These are phyloP conservation scores for Cerrena zonata DNA, from an alignment of 1,284 basidiomycete species.

Conservation along the genomic window DNA sequence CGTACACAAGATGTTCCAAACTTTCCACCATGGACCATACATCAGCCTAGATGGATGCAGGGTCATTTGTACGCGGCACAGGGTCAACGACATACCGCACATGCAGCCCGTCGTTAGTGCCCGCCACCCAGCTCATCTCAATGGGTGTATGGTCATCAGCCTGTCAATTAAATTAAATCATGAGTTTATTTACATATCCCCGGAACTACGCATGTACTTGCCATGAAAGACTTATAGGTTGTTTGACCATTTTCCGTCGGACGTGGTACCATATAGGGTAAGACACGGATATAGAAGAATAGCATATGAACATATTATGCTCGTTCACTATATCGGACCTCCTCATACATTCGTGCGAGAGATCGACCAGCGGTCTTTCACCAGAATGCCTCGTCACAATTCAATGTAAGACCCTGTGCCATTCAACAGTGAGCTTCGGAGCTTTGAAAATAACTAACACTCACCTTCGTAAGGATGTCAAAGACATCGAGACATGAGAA, in stretches of 20 bases:
- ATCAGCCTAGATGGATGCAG: too few species aligned
- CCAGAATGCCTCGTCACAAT: slow-evolving; percentile 1
- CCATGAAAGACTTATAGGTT: slow-evolving; percentile 4
- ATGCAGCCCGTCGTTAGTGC: background rate
- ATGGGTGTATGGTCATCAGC: slow-evolving; percentile 6
- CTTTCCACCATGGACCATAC: slow-evolving; percentile 1
- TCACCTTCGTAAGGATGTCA: background rate
- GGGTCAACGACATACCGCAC: slow-evolving; percentile 5
- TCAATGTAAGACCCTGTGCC: background rate
- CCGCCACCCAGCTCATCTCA: slow-evolving; percentile 2
- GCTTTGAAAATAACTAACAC: background rate
- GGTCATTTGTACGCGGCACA: background rate
- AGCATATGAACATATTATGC: slow-evolving; percentile 2
- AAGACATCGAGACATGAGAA: background rate
- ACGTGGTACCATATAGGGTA: slow-evolving; percentile 3
- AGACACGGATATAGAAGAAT: slow-evolving; percentile 3
- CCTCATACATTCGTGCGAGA: slow-evolving; percentile 1
- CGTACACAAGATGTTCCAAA: background rate
- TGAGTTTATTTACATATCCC: background rate
- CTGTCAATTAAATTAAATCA: background rate
- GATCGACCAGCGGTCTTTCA: background rate
- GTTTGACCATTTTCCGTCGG: background rate
- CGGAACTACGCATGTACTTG: background rate
- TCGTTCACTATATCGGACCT: background rate
- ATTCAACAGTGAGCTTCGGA: background rate